Percentiles rank a stretch among this genome's conserved stretches.
phyloP scores from a whole-genome alignment of 805 yeast species.

The Monosporozyma siamensis region DNA sequence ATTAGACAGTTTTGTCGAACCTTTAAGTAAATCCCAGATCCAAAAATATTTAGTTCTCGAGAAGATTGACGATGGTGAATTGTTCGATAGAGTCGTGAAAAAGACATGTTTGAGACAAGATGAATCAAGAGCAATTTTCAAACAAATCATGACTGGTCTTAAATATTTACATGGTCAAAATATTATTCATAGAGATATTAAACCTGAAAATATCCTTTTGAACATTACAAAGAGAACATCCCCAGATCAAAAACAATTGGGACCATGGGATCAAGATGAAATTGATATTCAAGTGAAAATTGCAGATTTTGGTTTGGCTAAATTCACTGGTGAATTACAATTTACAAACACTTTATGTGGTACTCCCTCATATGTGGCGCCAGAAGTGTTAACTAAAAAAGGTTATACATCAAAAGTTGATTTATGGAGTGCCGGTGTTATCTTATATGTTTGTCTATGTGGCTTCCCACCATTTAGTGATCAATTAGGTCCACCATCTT shows the following conservation, averaged over 20 bases:
- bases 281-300: constrained; percentile 58
- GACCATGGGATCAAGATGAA: constrained; percentile 45
- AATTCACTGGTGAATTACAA: constrained; percentile 55
- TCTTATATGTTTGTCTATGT: constrained; percentile 67
- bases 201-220: constrained; percentile 63
- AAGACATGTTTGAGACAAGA: constrained; percentile 52
- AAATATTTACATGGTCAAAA: constrained; percentile 57
- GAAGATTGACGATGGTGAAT: constrained; percentile 65
- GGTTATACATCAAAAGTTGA: constrained; percentile 64
- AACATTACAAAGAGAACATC: constrained; percentile 38
- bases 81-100: constrained; percentile 60
- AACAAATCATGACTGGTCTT: constrained; percentile 57
- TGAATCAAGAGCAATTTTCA: constrained; percentile 54
- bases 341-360: constrained; percentile 77
- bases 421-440: constrained; percentile 75
- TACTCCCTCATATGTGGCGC: constrained; percentile 82
- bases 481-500: constrained; percentile 68
- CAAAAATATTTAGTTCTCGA: constrained; percentile 56
- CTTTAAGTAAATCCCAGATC: constrained; percentile 36
- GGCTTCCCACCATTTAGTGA: constrained; percentile 85
- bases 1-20: constrained; percentile 50
- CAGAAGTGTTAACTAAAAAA: constrained; percentile 54
- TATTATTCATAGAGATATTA: constrained; percentile 69
- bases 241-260: constrained; percentile 25
- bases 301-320: constrained; percentile 70